A percentile compares a stretch with the other conserved stretches of the same genome.
Conservation (phyloP, 495 filamentous ascomycete genomes). For the Monascus purpureus region DNA sequence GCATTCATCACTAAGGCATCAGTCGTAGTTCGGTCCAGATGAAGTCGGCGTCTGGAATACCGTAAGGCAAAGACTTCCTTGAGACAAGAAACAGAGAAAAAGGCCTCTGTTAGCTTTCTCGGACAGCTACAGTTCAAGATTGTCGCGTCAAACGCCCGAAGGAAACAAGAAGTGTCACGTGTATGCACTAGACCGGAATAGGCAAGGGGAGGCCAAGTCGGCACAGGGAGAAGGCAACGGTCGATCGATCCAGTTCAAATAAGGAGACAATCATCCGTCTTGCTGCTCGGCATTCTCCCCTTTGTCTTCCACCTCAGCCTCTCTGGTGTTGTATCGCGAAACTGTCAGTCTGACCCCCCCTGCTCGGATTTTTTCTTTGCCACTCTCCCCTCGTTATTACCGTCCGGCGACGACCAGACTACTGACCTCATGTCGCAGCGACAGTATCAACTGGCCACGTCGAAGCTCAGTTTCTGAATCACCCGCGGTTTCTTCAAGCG, state of each 20-base stretch:
- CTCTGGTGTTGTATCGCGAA: not conserved
- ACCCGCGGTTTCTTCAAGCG: conserved; percentile 3
- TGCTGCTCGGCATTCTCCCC: too few relatives aligned
- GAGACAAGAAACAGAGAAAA: too few relatives aligned
- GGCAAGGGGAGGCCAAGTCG: not conserved
- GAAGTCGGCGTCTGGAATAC: too few relatives aligned
- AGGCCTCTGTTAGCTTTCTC: too few relatives aligned
- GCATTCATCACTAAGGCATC: too few relatives aligned
- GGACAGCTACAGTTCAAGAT: too few relatives aligned
- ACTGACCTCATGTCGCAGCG: not conserved
- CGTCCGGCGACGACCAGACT: too few relatives aligned
- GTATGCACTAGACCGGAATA: not conserved
- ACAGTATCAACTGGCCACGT: not conserved
- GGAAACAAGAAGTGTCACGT: not conserved
- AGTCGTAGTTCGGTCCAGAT: too few relatives aligned
- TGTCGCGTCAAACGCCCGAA: conserved; percentile 4
- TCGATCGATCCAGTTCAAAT: not conserved
- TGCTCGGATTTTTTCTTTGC: not conserved
- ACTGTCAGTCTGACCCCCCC: not conserved
- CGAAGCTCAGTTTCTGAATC: conserved; percentile 1
- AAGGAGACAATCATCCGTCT: not conserved
- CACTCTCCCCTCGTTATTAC: not conserved
- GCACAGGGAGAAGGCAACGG: not conserved
- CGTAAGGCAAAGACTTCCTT: too few relatives aligned
- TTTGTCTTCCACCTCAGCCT: not conserved